A percentile compares a stretch with the other conserved stretches of the same genome.
These are phyloP conservation scores for Pleurostoma richardsiae DNA, from an alignment of 2,329 filamentous ascomycete species.

Conservation along the genomic window DNA sequence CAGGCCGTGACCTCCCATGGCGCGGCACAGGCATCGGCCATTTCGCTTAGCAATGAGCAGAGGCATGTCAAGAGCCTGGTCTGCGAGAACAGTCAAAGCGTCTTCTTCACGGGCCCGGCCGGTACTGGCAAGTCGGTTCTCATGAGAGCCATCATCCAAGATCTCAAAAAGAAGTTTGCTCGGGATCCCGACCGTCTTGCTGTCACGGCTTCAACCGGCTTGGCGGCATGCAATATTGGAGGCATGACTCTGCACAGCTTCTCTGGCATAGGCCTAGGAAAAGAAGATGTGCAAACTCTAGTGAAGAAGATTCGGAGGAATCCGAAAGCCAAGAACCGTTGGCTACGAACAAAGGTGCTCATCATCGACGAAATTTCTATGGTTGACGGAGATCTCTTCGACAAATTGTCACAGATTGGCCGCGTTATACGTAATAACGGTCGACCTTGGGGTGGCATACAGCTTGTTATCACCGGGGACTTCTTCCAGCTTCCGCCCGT, in stretches of 20 bases:
- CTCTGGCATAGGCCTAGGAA: conserved; percentile 89
- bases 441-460: conserved; percentile 90
- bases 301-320: conserved; percentile 90
- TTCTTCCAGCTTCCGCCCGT: conserved; percentile 98
- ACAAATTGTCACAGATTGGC: conserved; percentile 89
- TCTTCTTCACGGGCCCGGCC: conserved; percentile 97
- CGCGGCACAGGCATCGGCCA: conserved; percentile 38
- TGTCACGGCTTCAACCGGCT: conserved; percentile 90
- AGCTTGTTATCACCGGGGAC: conserved; percentile 91
- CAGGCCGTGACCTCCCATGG: conserved; percentile 29
- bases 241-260: conserved; percentile 96
- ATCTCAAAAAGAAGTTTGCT: conserved; percentile 70
- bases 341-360: conserved; percentile 82
- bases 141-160: conserved; percentile 83
- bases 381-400: conserved; percentile 95
- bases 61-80: conserved; percentile 78
- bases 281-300: conserved; percentile 74
- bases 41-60: conserved; percentile 83
- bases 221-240: conserved; percentile 95
- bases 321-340: conserved; percentile 79
- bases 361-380: conserved; percentile 96
- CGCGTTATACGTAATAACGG: conserved; percentile 84
- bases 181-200: conserved; percentile 80
- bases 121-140: conserved; percentile 96
- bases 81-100: conserved; percentile 73